These are phyloP conservation scores for Spizellomyces sp. DNA, from an alignment of 192 early-diverging fungal species.

Conservation along the genomic window DNA sequence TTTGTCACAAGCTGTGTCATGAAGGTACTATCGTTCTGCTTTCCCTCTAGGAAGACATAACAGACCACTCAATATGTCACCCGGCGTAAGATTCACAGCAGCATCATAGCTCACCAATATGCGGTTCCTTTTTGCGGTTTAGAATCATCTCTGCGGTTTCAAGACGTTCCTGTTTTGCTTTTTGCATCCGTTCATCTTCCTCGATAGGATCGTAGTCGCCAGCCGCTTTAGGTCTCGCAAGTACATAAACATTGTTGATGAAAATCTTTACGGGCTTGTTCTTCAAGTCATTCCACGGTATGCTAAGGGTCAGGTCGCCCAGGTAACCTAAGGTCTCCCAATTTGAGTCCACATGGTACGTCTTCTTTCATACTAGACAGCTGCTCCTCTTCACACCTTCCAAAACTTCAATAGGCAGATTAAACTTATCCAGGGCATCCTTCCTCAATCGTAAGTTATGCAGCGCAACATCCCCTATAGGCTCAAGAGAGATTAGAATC, in stretches of 20 bases:
- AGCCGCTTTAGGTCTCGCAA: slow-evolving; percentile 81
- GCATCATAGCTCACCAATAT: slow-evolving; percentile 2
- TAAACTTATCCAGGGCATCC: slow-evolving; percentile 92
- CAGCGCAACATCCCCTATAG: slow-evolving; percentile 90
- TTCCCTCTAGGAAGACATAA: background rate
- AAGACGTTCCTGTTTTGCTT: slow-evolving; percentile 81
- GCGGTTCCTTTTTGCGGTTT: slow-evolving; percentile 26
- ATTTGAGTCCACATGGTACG: slow-evolving; percentile 5
- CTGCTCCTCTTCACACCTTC: slow-evolving; percentile 54
- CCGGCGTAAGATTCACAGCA: background rate
- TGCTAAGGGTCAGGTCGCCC: slow-evolving; percentile 88
- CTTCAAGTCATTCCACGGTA: slow-evolving; percentile 97
- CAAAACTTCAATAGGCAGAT: slow-evolving; percentile 89
- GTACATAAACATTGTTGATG: slow-evolving; percentile 85
- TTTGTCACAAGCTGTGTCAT: slow-evolving; percentile 87
- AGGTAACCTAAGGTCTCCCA: slow-evolving; percentile 70
- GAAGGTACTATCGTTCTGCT: slow-evolving; percentile 59
- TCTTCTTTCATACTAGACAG: too few species aligned
- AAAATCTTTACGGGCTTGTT: slow-evolving; percentile 88
- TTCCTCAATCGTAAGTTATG: slow-evolving; percentile 85
- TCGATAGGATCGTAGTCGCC: slow-evolving; percentile 79
- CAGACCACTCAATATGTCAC: background rate
- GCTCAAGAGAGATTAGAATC: slow-evolving; percentile 1
- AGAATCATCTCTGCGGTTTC: slow-evolving; percentile 72
- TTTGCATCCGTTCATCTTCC: slow-evolving; percentile 74